These are phyloP conservation scores for Rhododendron ferrugineum DNA, from an alignment of 148 eudicot species.

Conservation along the genomic window DNA sequence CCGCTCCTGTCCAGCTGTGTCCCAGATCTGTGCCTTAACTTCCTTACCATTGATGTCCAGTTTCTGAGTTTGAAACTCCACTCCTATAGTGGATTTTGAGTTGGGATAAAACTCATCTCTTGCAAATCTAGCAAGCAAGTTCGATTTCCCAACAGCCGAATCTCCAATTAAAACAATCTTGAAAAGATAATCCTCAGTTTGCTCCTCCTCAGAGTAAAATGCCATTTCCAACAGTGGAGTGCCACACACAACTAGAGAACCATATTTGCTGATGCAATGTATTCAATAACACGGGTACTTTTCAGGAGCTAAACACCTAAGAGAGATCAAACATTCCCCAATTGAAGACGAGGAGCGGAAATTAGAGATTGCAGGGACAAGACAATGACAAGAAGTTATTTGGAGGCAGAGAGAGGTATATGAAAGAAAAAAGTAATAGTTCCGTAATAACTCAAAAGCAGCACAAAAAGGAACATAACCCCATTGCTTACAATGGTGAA, in stretches of 20 bases:
- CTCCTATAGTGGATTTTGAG: constrained; percentile 92
- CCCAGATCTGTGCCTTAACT: constrained; percentile 97
- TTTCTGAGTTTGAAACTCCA: constrained; percentile 94
- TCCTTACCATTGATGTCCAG: constrained; percentile 82
- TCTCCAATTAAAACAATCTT: constrained; percentile 90
- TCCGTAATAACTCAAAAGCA: not conserved
- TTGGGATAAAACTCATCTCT: constrained; percentile 86
- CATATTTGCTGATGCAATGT: constrained; percentile 22
- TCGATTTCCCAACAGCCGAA: constrained; percentile 94
- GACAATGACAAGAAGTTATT: not conserved
- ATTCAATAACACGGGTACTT: not conserved
- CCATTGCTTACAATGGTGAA: not conserved
- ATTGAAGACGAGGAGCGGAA: not conserved
- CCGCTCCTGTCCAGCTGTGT: constrained; percentile 97
- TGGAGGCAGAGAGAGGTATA: constrained; percentile 3
- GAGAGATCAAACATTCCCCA: constrained; percentile 7
- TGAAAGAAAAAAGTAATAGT: not conserved
- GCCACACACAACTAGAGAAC: constrained; percentile 25
- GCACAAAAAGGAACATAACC: not conserved
- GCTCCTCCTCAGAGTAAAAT: constrained; percentile 49
- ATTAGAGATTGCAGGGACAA: not conserved
- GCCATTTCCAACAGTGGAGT: constrained; percentile 50
- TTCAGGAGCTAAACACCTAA: constrained; percentile 6
- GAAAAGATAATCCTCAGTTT: constrained; percentile 79
- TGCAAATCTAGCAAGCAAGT: constrained; percentile 93